Conservation (phyloP, 148 eudicot species). For the Polygonum aviculare region DNA sequence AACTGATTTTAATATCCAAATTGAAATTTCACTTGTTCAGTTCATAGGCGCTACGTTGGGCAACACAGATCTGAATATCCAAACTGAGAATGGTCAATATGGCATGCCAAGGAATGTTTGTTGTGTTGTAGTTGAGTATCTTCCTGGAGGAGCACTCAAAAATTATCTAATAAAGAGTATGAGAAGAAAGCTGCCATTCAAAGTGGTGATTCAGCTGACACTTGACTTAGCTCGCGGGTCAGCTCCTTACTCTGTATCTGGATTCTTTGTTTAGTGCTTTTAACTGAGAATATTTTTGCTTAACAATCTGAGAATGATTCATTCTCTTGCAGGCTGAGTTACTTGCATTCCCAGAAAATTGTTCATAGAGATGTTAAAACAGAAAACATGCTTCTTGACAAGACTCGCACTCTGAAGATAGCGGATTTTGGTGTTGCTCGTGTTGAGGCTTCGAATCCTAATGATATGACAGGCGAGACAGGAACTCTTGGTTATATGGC, state of each 20-base stretch:
- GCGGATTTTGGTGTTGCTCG: slow-evolving; percentile 95
- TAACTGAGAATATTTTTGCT: background rate
- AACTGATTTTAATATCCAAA: no score
- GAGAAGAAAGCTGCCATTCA: slow-evolving; percentile 73
- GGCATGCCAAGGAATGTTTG: slow-evolving; percentile 70
- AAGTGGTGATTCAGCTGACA: slow-evolving; percentile 75
- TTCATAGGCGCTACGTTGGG: slow-evolving; percentile 92
- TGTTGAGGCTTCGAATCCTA: slow-evolving; percentile 82
- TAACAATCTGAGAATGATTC: background rate
- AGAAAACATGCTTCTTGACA: slow-evolving; percentile 88
- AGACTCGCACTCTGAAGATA: slow-evolving; percentile 63
- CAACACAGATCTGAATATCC: slow-evolving; percentile 61
- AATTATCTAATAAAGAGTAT: slow-evolving; percentile 68
- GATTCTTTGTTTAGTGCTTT: background rate
- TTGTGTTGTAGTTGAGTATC: slow-evolving; percentile 86
- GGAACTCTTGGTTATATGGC: slow-evolving; percentile 97
- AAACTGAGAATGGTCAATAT: slow-evolving; percentile 68
- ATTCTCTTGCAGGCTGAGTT: slow-evolving; percentile 43
- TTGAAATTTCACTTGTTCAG: slow-evolving; percentile 27
- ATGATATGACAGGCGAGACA: slow-evolving; percentile 92
- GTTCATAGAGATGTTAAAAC: slow-evolving; percentile 94
- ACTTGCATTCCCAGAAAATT: slow-evolving; percentile 70
- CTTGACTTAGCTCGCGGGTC: slow-evolving; percentile 91
- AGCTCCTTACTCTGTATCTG: background rate
- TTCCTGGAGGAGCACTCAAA: slow-evolving; percentile 83